phyloP scores from a whole-genome alignment of 2,329 filamentous ascomycete genomes.

The Aspergillus sp. region DNA sequence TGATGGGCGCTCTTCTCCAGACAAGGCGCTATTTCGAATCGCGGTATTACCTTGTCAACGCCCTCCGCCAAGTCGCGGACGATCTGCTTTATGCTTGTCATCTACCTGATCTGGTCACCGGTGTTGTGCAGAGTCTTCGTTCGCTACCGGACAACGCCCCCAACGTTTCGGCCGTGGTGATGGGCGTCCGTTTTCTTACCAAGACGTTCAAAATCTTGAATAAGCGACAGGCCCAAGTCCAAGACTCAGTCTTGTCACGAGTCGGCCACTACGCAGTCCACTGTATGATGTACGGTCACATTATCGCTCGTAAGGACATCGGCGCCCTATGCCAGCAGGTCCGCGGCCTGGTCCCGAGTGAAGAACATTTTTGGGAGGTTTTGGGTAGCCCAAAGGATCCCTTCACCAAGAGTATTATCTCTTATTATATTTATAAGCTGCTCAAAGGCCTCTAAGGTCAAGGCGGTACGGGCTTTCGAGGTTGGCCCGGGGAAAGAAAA shows the following conservation, averaged over 20 bases:
- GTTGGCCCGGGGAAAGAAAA: background rate
- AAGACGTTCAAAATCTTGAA: background rate
- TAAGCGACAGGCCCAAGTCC: background rate
- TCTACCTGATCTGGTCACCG: background rate
- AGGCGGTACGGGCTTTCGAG: too few species aligned
- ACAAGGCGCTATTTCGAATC: background rate
- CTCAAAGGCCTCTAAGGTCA: too few species aligned
- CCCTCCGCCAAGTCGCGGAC: background rate
- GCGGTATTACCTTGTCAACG: background rate
- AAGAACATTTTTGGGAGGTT: background rate
- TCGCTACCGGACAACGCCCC: background rate
- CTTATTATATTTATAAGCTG: too few species aligned
- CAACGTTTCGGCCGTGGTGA: background rate
- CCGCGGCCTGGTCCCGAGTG: background rate
- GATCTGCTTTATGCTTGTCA: background rate
- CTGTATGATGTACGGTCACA: background rate
- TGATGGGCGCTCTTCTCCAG: background rate
- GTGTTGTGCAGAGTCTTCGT: background rate
- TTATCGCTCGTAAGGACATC: background rate
- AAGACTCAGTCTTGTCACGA: background rate
- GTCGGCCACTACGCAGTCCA: background rate
- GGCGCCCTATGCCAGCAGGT: background rate
- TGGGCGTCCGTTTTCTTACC: background rate
- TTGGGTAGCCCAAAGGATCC: background rate
- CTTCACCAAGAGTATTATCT: background rate